Base-by-base conservation (phyloP, 2,329 filamentous ascomycete species). In the Huntiella bhutanensis region DNA sequence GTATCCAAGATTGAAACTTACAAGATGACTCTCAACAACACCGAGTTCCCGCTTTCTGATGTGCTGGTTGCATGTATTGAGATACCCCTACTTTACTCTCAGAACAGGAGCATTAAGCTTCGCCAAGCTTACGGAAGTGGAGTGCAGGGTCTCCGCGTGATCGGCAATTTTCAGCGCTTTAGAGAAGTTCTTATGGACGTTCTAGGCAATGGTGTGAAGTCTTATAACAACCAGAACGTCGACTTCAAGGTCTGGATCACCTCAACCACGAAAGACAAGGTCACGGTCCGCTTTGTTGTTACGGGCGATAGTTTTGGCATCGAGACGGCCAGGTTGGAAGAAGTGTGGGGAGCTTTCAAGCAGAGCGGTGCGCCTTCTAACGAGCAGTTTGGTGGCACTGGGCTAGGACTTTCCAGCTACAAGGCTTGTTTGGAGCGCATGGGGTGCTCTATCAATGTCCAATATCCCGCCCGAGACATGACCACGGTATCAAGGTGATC, bases 51-150 rank as follows among this genome's bases (percentile, higher is more conserved):
- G 28, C 64, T 86, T 2, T 77, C 76, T 0, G 67, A 83, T 1
- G 75, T 85, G 10, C 72, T 87, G 5, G 70, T 77, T 41, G 85
- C 92, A 56, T 82, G 91, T 15, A 81, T 77, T 45, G 85, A 86
- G 58, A 91, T 92, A 82, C 73, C 92, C 53, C 77, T 80, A 37
- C 92, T 92, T 54, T 84, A 82, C 1, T 85, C 87, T 1, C 74
- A 82, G 54, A 73, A 82, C 32, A 84, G 92, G 56, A 81, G 82
- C 37, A 65, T 94, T 3, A 75, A 74, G 6, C 87, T 86, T 55
- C 67, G 72, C 35, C 75, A 71, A 22, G 71, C 79, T 40, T 73
- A 84, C 44, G 69, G 75, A 4, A 63, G 68, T 1, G 71, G 77
- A 38, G 71, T 82, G 5, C 33, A 13, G 7, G 70, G 73, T 43